Percentiles rank a stretch among this genome's conserved stretches.
phyloP scores from a whole-genome alignment of 176 grass and related monocot species.

The Bonia amplexicaulis region DNA sequence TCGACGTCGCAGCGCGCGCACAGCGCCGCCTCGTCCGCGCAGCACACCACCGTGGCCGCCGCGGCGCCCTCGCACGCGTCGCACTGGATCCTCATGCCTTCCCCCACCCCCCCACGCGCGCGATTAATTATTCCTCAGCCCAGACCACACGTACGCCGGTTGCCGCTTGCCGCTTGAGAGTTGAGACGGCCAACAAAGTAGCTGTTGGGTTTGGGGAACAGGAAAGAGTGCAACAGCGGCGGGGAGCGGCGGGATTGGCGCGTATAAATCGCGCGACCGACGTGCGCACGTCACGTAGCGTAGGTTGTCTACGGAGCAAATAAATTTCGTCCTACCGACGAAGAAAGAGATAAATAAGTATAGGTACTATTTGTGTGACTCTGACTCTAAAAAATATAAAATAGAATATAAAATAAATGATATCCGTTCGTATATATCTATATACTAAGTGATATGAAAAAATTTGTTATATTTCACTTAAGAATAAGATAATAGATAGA shows the following conservation, averaged over 20 bases:
- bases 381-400: no score
- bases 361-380: accelerated
- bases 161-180: neutral
- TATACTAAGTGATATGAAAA: no score
- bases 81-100: constrained; percentile 73
- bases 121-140: neutral
- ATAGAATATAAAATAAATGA: no score
- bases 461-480: no score
- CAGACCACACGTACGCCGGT: neutral
- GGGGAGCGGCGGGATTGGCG: neutral
- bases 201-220: neutral
- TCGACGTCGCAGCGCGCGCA: constrained; percentile 71
- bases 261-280: constrained; percentile 18
- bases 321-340: no score
- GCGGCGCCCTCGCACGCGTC: constrained; percentile 70
- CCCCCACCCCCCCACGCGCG: neutral
- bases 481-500: no score
- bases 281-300: no score
- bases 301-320: no score
- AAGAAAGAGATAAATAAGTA: no score
- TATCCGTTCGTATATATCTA: no score
- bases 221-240: neutral
- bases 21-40: constrained; percentile 86
- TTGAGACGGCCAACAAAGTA: neutral
- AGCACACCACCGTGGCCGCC: constrained; percentile 69